Conservation (phyloP, 306 rosid genomes). For the Calophaca sinica region DNA sequence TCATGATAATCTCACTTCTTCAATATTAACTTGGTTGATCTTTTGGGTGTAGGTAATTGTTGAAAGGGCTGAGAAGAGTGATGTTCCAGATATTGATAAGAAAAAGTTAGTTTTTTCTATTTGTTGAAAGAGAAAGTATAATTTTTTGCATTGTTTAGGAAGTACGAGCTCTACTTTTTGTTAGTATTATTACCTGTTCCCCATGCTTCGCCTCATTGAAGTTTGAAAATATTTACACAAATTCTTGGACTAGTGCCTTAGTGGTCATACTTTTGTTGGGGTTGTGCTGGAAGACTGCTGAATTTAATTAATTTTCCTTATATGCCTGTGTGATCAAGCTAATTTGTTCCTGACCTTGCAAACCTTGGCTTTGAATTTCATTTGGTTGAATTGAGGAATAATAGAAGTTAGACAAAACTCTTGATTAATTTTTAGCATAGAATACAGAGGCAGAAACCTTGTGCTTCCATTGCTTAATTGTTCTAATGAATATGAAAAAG, state of each 20-base stretch:
- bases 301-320: neutral
- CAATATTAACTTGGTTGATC: constrained; percentile 33
- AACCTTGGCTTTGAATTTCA: constrained; percentile 12
- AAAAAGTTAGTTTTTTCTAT: constrained; percentile 67
- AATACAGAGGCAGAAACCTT: constrained; percentile 9
- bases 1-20: neutral
- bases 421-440: neutral
- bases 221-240: neutral
- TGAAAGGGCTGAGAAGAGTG: constrained; percentile 89
- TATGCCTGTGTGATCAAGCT: neutral
- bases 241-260: constrained; percentile 6
- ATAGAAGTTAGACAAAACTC: neutral
- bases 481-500: neutral
- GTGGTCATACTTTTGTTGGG: neutral
- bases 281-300: constrained; percentile 9
- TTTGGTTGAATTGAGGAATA: constrained; percentile 1
- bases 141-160: constrained; percentile 5
- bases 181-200: neutral
- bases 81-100: constrained; percentile 90
- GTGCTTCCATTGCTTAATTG: neutral
- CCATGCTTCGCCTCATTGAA: neutral
- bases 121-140: constrained; percentile 11
- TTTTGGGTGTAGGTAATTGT: constrained; percentile 72
- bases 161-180: neutral
- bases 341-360: constrained; percentile 6